phyloP scores from a whole-genome alignment of 306 rosid species.

The Glycine latifolia region DNA sequence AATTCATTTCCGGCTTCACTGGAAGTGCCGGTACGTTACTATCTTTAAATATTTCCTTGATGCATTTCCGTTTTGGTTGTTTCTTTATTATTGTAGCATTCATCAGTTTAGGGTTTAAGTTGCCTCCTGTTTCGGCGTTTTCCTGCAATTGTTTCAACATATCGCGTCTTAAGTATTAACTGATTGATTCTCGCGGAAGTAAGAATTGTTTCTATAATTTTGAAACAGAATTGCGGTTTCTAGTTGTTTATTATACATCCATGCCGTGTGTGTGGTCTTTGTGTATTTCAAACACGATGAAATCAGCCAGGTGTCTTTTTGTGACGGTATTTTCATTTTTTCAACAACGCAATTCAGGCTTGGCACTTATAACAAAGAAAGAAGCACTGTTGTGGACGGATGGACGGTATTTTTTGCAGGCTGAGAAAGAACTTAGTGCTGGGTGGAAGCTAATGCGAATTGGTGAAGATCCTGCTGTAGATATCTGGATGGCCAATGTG shows the following conservation, averaged over 20 bases:
- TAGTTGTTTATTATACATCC: too few species aligned
- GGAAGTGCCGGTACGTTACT: constrained; percentile 92
- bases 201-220: not conserved
- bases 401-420: constrained; percentile 97
- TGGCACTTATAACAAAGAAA: constrained; percentile 80
- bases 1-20: constrained; percentile 89
- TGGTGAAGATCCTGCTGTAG: constrained; percentile 94
- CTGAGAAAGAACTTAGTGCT: constrained; percentile 77
- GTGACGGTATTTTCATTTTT: constrained; percentile 2
- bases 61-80: not conserved
- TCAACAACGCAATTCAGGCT: constrained; percentile 57
- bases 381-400: constrained; percentile 96
- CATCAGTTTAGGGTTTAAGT: constrained; percentile 22
- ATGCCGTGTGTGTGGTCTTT: too few species aligned
- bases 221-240: too few species aligned
- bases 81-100: not conserved
- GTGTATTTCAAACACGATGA: constrained; percentile 26
- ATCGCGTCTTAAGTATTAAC: constrained; percentile 2
- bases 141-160: not conserved
- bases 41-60: not conserved
- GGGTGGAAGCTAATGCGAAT: constrained; percentile 97
- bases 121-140: not conserved
- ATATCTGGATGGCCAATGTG: constrained; percentile 92
- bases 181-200: not conserved
- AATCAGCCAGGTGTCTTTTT: not conserved